phyloP scores from a whole-genome alignment of 1,284 basidiomycete genomes.

The Phlebopus sp. region DNA sequence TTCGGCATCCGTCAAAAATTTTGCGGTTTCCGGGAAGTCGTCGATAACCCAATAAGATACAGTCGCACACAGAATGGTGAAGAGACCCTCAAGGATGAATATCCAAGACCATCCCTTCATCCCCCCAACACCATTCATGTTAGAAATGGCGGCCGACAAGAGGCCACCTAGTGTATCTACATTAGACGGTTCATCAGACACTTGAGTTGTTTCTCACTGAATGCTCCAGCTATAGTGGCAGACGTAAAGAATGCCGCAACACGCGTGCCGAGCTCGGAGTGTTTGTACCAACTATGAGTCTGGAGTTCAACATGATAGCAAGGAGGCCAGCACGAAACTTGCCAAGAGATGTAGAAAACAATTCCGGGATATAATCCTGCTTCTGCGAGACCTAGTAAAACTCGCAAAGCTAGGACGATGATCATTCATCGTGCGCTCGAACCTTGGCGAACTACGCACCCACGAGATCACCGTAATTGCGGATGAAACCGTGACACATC shows the following conservation, averaged over 20 bases:
- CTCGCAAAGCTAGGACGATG: slow-evolving; percentile 42
- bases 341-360: slow-evolving; percentile 56
- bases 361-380: slow-evolving; percentile 56
- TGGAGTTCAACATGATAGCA: slow-evolving; percentile 5
- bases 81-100: slow-evolving; percentile 75
- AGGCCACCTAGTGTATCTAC: slow-evolving; percentile 45
- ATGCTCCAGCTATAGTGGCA: slow-evolving; percentile 67
- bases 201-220: slow-evolving; percentile 42
- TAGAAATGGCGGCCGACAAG: slow-evolving; percentile 61
- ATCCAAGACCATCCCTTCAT: slow-evolving; percentile 55
- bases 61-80: slow-evolving; percentile 54
- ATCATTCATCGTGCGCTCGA: neutral
- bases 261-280: slow-evolving; percentile 57
- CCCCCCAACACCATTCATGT: slow-evolving; percentile 67
- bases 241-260: slow-evolving; percentile 67
- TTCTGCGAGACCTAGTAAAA: slow-evolving; percentile 51
- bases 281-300: slow-evolving; percentile 51
- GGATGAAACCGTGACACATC: slow-evolving; percentile 52
- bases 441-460: slow-evolving; percentile 31
- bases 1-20: slow-evolving; percentile 50
- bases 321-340: slow-evolving; percentile 9
- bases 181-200: neutral
- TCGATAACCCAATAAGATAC: slow-evolving; percentile 54
- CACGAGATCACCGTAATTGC: slow-evolving; percentile 49
- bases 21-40: slow-evolving; percentile 62